Base-by-base conservation (phyloP, 1,284 basidiomycete genomes). In the Veloporphyrellus conicus region DNA sequence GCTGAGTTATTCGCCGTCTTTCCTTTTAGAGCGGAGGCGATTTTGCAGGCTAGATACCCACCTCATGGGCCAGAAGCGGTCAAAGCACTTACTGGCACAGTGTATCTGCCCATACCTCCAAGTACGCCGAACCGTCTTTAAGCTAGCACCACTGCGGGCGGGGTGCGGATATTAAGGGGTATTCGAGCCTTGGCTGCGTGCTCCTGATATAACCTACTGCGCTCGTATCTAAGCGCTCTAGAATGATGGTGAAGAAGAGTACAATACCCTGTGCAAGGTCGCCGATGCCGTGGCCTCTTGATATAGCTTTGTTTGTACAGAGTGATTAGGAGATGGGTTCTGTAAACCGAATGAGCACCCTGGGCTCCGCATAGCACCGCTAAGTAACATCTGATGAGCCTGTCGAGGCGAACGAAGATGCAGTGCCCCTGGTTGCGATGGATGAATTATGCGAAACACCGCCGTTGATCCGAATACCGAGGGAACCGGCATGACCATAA, bases 41-140 rank as follows among this genome's bases (percentile, higher is more conserved):
- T 44, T 22, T 38, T 67, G 15, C 45, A 49, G 35, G 2, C 35
- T 32, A 55, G 61, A 16, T 66, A 63, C 23, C 61, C 54, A 16
- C 61, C 61, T 3, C 39, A 62, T 36, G 45, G 46, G 4, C 35
- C 41, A 22, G 57, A 60, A 16, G 61, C 54, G 9, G 35, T 50
- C 18, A 37, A 54, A 23, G 25, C 25, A 1, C 50, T 65, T 8
- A 48, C 48, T 10, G 36, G 27, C 3, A 6, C 48, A 0, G 50
- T 22, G 6, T 14, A 47, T 34, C 12, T 37, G 4, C 44, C 42
- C 3, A 67, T 65, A 27, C 64, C 59, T 31, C 10, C 8, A 19
- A 54, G 43, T 18, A 43, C 45, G 3, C 29, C 38, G 4, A 18
- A 35, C 3, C 47, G 54, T 7, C 16, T 12, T 25, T 59, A 22